Evolutionary conservation across 305 asterid species (phyloP), one percentile per base, ranked within the genome.

Genomic region (Fraxinus albicans): DNA sequence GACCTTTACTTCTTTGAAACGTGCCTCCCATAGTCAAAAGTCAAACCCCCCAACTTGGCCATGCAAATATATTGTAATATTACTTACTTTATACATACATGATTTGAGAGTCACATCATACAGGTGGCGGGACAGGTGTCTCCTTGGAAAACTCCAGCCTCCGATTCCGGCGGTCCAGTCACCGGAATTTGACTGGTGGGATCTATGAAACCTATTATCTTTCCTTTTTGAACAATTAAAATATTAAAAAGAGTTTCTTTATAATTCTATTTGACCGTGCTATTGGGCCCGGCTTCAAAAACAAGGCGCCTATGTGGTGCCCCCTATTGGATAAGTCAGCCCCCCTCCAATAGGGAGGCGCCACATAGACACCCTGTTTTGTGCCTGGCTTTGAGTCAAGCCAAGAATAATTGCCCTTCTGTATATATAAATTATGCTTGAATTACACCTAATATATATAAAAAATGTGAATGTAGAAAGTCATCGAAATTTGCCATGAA

Each of bases 131-230:
- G 31, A 79, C 77, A 85, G 89, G 84, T 80, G 88, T 76, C 83
- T 1, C 82, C 47, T 83, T 13, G 69, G 80, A 3, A 78, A 67
- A 73, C 85, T 84, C 90, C 90, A 86, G 86, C 90, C 89, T 74
- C 87, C 80, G 83, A 83, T 85, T 78, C 83, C 91, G 89, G 88
- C 89, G 23, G 40, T 35, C 8, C 75, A 0, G 82, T 74, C 85
- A 89, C 90, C 90, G 92, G 89, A 55, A 82, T 80, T 77, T 81
- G 82, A 73, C 86, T 87, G 95, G 83, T 89, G 93, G 92, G 87
- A 85, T 85, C 83, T 82, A 80, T 33, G 94, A 83, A 85, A 86
- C 93, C 23, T 53, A 7, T 23, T 23, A 63, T 63, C 31, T 63
- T 23, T 63, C 34, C 72, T 25, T 65, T 65, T 65, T n/a, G 19